Evolutionary conservation across 495 filamentous ascomycete species (phyloP).

Genomic region (Lasiosphaeria hispida): DNA sequence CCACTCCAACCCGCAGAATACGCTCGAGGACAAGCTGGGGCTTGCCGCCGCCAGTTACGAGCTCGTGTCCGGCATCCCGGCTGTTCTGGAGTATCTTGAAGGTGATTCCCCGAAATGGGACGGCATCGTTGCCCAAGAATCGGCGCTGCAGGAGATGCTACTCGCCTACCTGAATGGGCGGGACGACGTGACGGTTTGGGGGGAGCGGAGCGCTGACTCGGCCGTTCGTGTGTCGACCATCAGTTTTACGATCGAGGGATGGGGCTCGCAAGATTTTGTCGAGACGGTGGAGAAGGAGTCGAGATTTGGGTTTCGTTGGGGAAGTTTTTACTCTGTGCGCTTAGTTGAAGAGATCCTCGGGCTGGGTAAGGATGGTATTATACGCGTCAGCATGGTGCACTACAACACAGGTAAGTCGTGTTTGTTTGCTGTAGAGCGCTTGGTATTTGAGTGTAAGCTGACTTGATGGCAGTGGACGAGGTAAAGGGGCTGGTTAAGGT

Average conservation of each 20-base stretch:
- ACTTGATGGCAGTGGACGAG: slow-evolving; percentile 49
- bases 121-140: slow-evolving; percentile 56
- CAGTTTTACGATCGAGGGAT: slow-evolving; percentile 61
- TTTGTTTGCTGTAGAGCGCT: not conserved
- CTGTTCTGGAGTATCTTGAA: slow-evolving; percentile 55
- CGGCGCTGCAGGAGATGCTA: slow-evolving; percentile 55
- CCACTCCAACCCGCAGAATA: slow-evolving; percentile 61
- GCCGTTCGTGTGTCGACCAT: slow-evolving; percentile 59
- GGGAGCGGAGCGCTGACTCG: slow-evolving; percentile 46
- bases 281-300: slow-evolving; percentile 57
- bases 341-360: slow-evolving; percentile 59
- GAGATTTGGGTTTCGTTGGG: slow-evolving; percentile 62
- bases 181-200: slow-evolving; percentile 54
- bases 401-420: slow-evolving; percentile 66
- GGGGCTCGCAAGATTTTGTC: slow-evolving; percentile 56
- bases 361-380: slow-evolving; percentile 58
- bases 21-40: slow-evolving; percentile 62
- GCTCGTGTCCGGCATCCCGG: slow-evolving; percentile 56
- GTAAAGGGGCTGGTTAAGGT: slow-evolving; percentile 42
- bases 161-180: slow-evolving; percentile 52
- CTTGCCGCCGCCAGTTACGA: slow-evolving; percentile 67
- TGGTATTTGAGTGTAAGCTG: not conserved
- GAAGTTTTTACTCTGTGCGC: slow-evolving; percentile 64
- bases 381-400: slow-evolving; percentile 69
- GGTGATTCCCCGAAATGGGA: slow-evolving; percentile 42